Base-by-base conservation (phyloP, 2,329 filamentous ascomycete species). In the Diaporthe citri region DNA sequence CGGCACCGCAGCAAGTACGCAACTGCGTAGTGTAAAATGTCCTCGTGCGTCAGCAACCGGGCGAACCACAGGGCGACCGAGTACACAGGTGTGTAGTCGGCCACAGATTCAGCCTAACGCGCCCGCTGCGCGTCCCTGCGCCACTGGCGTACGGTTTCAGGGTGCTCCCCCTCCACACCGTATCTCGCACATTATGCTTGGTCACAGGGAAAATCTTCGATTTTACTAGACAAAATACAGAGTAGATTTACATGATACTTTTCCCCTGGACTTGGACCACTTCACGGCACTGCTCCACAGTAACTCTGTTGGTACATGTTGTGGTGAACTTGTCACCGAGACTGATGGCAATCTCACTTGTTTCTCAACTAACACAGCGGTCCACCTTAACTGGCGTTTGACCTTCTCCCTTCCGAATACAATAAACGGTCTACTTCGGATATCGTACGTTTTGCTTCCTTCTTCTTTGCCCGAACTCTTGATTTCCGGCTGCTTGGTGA, bases 31-130 rank as follows among this genome's bases (percentile, higher is more conserved):
- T 62, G 36, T n/a, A 43, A 43, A 43, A 62, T 8, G 55, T 34
- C 17, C 55, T 34, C 31, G 55, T 34, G 55, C 31, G 31, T 59
- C 56, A 59, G 56, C 36, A 43, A 2, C 17, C 28, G 57, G 39
- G 59, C 59, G 59, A 46, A 64, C 59, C 28, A 34, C 59, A 64
- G 22, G 59, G 59, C 39, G 39, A 6, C 9, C 39, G 39, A 64
- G 39, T 64, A 64, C 59, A 41, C 59, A 46, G 25, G 39, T 64
- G 59, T 46, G 59, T 64, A 64, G 5, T 64, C 59, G 39, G n/a
- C 15, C 39, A 5, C 36, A 13, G 39, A 62, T 20, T 62, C 59
- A 43, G 59, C 59, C 59, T 28, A 62, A 62, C 39, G 4, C 22
- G 6, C n/a, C n/a, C 34, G 59, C n/a, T 31, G 59, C 6, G 8